These are phyloP conservation scores for Huntiella savannae DNA, from an alignment of 2,329 filamentous ascomycete species.

Conservation along the genomic window DNA sequence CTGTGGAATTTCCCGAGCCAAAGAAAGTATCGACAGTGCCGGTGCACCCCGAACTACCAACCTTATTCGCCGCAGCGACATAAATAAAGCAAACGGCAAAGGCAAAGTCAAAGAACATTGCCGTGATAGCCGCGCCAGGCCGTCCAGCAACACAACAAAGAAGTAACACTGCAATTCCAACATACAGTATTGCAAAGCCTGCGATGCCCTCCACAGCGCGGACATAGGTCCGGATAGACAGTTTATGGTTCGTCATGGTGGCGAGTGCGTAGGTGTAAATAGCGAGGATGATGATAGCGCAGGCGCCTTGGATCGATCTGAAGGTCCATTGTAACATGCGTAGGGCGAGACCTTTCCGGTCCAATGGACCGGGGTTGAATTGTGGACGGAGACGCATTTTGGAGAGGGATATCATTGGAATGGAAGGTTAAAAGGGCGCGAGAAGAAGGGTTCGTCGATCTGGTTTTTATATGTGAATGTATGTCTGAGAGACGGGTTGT, in stretches of 20 bases:
- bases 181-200: conserved; percentile 57
- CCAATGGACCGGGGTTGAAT: background rate
- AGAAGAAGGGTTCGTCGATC: background rate
- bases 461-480: background rate
- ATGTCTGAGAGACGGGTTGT: background rate
- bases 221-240: conserved; percentile 42
- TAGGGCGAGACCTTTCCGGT: conserved; percentile 22
- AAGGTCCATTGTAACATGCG: conserved; percentile 52
- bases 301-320: conserved; percentile 55
- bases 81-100: conserved; percentile 68
- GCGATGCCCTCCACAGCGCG: conserved; percentile 64
- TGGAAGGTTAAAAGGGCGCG: background rate
- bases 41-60: conserved; percentile 46
- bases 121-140: conserved; percentile 51
- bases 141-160: conserved; percentile 66
- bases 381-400: background rate
- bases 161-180: conserved; percentile 49
- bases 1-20: conserved; percentile 33
- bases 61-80: conserved; percentile 54
- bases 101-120: conserved; percentile 55
- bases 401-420: background rate
- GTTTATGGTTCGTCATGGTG: conserved; percentile 44
- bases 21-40: conserved; percentile 45
- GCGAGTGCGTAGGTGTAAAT: conserved; percentile 76
- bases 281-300: conserved; percentile 52